These are phyloP conservation scores for Scedosporium apiospermum DNA, from an alignment of 2,329 filamentous ascomycete genomes.

Conservation along the genomic window DNA sequence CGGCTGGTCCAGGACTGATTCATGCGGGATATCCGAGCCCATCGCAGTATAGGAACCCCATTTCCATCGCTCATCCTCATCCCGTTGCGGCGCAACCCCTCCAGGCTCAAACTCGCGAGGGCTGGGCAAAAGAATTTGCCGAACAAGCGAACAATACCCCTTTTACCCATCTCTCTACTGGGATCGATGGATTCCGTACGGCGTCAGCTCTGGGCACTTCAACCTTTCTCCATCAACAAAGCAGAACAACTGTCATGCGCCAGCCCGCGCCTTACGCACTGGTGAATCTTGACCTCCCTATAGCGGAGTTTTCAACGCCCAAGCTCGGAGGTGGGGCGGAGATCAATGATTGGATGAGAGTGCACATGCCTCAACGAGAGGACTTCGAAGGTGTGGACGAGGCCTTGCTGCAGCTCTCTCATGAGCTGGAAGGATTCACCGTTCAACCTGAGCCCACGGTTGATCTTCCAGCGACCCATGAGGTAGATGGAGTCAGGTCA, in stretches of 20 bases:
- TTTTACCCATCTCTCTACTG: not conserved
- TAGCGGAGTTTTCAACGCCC: slow-evolving; percentile 1
- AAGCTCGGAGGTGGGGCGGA: slow-evolving; percentile 27
- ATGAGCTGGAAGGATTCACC: slow-evolving; percentile 21
- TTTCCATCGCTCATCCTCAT: not conserved
- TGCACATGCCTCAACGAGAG: slow-evolving; percentile 13
- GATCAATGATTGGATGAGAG: slow-evolving; percentile 30
- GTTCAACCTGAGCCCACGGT: not conserved
- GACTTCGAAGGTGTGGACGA: slow-evolving; percentile 27
- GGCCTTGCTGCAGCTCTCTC: slow-evolving; percentile 32
- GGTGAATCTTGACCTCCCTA: not conserved
- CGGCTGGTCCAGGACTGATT: not conserved
- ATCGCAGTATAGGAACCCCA: not conserved
- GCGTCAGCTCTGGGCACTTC: too few relatives aligned
- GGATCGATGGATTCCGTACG: not conserved
- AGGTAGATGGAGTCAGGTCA: not conserved
- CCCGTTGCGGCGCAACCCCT: not conserved
- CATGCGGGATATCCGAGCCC: not conserved
- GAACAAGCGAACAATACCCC: not conserved
- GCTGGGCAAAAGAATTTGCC: not conserved
- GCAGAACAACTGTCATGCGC: too few relatives aligned
- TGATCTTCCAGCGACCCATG: not conserved
- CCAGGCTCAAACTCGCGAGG: not conserved
- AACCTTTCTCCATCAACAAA: too few relatives aligned
- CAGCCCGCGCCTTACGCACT: too few relatives aligned